Evolutionary conservation across 192 early-diverging fungal genomes (phyloP).

Genomic region (Mortierella antarctica): DNA sequence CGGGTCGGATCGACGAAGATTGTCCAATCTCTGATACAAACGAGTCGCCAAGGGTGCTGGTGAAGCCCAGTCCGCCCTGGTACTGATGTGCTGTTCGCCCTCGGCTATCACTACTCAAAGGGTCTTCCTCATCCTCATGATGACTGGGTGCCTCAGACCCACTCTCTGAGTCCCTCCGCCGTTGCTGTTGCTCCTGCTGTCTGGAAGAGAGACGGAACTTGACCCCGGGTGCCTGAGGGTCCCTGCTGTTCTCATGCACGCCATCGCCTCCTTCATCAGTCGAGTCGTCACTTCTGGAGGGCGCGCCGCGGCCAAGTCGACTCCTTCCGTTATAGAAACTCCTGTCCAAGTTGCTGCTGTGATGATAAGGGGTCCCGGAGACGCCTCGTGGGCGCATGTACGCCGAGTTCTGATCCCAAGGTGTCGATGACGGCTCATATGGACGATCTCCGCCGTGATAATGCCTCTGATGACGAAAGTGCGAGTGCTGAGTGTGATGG

Average conservation of each 20-base stretch:
- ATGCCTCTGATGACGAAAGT: background rate
- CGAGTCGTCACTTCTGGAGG: constrained; percentile 3
- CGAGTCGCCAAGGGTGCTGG: constrained; percentile 41
- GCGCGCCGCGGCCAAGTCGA: constrained; percentile 3
- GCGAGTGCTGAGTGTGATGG: background rate
- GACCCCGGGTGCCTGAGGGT: constrained; percentile 15
- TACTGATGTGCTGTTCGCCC: background rate
- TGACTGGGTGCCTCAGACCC: constrained; percentile 24
- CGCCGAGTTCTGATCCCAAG: constrained; percentile 11
- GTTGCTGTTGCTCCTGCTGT: background rate
- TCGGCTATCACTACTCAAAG: background rate
- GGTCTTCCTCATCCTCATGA: background rate
- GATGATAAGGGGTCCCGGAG: constrained; percentile 19
- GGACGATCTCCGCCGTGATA: constrained; percentile 12
- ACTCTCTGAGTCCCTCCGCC: background rate
- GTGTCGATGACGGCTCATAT: constrained; percentile 12
- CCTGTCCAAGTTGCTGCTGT: constrained; percentile 3
- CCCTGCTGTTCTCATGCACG: constrained; percentile 5
- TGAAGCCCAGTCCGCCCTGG: background rate
- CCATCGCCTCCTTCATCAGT: constrained; percentile 37
- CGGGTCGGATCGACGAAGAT: background rate
- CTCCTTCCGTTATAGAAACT: constrained; percentile 31
- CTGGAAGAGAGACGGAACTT: constrained; percentile 16
- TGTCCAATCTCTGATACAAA: constrained; percentile 49
- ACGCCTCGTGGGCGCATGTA: constrained; percentile 25